phyloP scores from a whole-genome alignment of 1,284 basidiomycete genomes.

The Tilletia indica region DNA sequence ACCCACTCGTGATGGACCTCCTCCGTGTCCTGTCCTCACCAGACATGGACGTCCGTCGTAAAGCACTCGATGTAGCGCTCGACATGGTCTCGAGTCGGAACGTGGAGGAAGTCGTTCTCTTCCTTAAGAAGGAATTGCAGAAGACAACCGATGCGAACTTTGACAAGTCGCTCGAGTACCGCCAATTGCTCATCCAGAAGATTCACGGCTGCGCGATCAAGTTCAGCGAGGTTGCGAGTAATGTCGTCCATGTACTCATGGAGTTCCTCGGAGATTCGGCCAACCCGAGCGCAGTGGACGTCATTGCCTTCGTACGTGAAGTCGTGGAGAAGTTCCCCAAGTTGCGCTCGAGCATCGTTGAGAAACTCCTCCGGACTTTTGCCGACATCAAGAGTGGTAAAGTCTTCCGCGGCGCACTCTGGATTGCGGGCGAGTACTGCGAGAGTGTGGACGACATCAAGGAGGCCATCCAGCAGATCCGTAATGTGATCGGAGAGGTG shows the following conservation, averaged over 20 bases:
- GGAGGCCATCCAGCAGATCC: constrained; percentile 71
- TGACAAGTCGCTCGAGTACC: constrained; percentile 70
- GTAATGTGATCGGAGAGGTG: constrained; percentile 88
- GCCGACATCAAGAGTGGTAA: constrained; percentile 92
- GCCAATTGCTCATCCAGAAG: constrained; percentile 93
- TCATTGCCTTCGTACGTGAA: constrained; percentile 92
- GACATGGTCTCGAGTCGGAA: constrained; percentile 93
- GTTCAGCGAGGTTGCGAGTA: constrained; percentile 96
- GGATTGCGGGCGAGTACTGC: constrained; percentile 94
- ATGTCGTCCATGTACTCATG: constrained; percentile 95
- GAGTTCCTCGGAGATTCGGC: constrained; percentile 96
- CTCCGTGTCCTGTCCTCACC: constrained; percentile 86
- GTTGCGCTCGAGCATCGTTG: constrained; percentile 78
- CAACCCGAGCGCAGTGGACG: constrained; percentile 91
- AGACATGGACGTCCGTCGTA: constrained; percentile 94
- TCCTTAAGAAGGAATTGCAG: constrained; percentile 97
- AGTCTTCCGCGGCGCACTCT: constrained; percentile 92
- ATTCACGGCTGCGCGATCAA: constrained; percentile 95
- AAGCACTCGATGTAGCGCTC: constrained; percentile 84
- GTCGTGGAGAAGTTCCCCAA: constrained; percentile 97
- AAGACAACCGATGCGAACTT: constrained; percentile 64
- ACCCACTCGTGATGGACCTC: constrained; percentile 92
- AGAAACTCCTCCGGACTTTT: constrained; percentile 81
- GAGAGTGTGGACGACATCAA: constrained; percentile 44
- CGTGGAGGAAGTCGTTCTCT: constrained; percentile 94